These are phyloP conservation scores for Monilinia vaccinii-corymbosi DNA, from an alignment of 2,329 filamentous ascomycete genomes.

Conservation along the genomic window DNA sequence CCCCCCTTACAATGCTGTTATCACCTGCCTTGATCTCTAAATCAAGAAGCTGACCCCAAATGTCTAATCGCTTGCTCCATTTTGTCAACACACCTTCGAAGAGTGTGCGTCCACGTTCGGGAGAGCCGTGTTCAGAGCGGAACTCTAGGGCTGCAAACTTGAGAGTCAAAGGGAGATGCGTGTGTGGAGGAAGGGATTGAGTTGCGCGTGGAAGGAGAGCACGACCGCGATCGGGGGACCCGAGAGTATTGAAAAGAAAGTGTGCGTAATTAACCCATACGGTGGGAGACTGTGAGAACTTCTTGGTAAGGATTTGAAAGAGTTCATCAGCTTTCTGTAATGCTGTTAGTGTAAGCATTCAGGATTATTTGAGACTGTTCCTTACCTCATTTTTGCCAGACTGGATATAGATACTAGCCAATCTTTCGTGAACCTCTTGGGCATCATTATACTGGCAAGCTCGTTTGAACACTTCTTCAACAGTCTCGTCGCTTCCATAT, in stretches of 20 bases:
- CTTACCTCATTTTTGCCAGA: slow-evolving; percentile 76
- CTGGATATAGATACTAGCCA: slow-evolving; percentile 92
- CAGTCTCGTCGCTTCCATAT: slow-evolving; percentile 72
- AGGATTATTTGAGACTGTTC: slow-evolving; percentile 8
- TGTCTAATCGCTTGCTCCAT: slow-evolving; percentile 80
- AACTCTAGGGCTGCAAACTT: slow-evolving; percentile 93
- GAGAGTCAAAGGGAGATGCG: slow-evolving; percentile 63
- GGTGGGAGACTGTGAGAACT: slow-evolving; percentile 67
- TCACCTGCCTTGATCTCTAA: slow-evolving; percentile 62
- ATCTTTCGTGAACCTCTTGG: slow-evolving; percentile 77
- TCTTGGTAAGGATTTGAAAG: slow-evolving; percentile 81
- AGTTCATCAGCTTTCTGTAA: slow-evolving; percentile 74
- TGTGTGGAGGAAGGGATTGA: slow-evolving; percentile 63
- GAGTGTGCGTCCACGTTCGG: slow-evolving; percentile 87
- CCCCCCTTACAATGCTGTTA: slow-evolving; percentile 53
- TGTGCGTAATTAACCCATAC: slow-evolving; percentile 94
- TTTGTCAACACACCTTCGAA: slow-evolving; percentile 80
- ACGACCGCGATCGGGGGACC: slow-evolving; percentile 64
- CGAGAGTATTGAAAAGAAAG: slow-evolving; percentile 71
- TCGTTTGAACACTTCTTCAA: slow-evolving; percentile 81
- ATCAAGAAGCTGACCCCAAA: slow-evolving; percentile 89
- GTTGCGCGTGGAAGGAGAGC: slow-evolving; percentile 73
- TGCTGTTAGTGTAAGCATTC: slow-evolving; percentile 18
- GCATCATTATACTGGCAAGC: slow-evolving; percentile 92
- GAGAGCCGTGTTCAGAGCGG: slow-evolving; percentile 68